A percentile compares a stretch with the other conserved stretches of the same genome.
phyloP scores from a whole-genome alignment of 2,329 filamentous ascomycete genomes.

The Arthrobotrys sphaeroides region DNA sequence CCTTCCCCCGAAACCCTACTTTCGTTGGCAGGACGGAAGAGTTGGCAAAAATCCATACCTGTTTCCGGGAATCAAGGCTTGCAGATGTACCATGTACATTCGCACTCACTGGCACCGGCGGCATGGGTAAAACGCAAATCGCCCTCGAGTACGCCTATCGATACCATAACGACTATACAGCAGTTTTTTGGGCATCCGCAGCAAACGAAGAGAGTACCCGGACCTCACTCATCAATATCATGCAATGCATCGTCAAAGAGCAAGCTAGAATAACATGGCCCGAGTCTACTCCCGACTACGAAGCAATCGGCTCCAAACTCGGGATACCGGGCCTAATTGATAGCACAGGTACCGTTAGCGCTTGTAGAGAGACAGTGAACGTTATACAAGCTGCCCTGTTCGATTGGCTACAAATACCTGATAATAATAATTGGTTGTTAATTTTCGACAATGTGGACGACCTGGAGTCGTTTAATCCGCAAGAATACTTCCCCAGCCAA shows the following conservation, averaged over 20 bases:
- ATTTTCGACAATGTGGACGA: slow-evolving; percentile 16
- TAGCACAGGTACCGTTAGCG: not conserved
- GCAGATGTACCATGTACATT: not conserved
- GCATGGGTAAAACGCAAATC: not conserved
- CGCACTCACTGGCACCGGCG: not conserved
- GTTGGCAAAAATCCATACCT: not conserved
- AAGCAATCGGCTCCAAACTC: not conserved
- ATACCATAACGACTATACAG: not conserved
- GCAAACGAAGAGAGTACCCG: not conserved
- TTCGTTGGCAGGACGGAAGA: slow-evolving; percentile 10
- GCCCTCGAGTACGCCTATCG: slow-evolving; percentile 12
- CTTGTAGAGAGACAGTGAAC: not conserved
- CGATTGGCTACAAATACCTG: not conserved
- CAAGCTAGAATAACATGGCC: slow-evolving; percentile 4
- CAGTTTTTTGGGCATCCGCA: not conserved
- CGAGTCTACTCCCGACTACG: not conserved
- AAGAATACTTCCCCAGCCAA: no score
- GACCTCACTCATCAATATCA: not conserved
- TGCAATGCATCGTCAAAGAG: slow-evolving; percentile 3
- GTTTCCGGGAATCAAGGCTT: not conserved
- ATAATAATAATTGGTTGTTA: slow-evolving; percentile 1
- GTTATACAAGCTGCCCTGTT: not conserved
- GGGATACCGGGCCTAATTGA: slow-evolving; percentile 6
- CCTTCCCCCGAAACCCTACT: not conserved
- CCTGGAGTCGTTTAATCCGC: no score